phyloP scores from a whole-genome alignment of 1,284 basidiomycete species.

The Clitocybe nebularis region DNA sequence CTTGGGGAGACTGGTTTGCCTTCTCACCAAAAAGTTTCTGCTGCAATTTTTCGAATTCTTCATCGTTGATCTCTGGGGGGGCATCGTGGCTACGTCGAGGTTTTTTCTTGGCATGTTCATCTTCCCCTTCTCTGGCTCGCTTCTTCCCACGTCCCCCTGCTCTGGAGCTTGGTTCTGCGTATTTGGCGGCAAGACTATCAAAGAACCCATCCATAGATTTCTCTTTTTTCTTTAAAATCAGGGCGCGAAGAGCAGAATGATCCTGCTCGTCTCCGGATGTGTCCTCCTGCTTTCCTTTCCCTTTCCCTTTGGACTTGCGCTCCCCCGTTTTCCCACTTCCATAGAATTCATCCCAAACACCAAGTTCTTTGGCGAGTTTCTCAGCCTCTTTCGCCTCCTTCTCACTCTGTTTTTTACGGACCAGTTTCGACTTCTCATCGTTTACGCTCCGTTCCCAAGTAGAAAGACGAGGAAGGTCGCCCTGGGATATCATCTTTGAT shows the following conservation, averaged over 20 bases:
- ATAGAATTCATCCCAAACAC: constrained; percentile 95
- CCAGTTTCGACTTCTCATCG: constrained; percentile 74
- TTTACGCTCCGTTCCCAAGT: constrained; percentile 71
- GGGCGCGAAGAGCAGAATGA: constrained; percentile 70
- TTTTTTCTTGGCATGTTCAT: constrained; percentile 49
- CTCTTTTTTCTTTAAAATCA: constrained; percentile 73
- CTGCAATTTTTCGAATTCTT: constrained; percentile 63
- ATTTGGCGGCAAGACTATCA: constrained; percentile 80
- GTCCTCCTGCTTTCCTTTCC: constrained; percentile 40
- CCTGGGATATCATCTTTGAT: constrained; percentile 61
- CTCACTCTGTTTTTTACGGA: constrained; percentile 69
- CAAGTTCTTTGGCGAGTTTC: constrained; percentile 79
- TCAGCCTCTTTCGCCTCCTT: constrained; percentile 87
- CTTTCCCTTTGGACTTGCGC: constrained; percentile 57
- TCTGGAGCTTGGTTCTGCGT: constrained; percentile 44
- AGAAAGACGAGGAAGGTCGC: constrained; percentile 53
- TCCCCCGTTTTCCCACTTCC: constrained; percentile 73
- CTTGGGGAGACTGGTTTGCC: constrained; percentile 21
- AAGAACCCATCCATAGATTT: constrained; percentile 72
- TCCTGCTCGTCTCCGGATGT: constrained; percentile 54
- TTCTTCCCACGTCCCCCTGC: constrained; percentile 48
- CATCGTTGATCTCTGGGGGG: constrained; percentile 62
- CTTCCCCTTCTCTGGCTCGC: constrained; percentile 39
- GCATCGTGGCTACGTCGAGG: constrained; percentile 36
- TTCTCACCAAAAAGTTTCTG: constrained; percentile 52